A percentile compares a stretch with the other conserved stretches of the same genome.
Conservation (phyloP, 202 grass and related monocot genomes). For the Brachypodium distachyon region DNA sequence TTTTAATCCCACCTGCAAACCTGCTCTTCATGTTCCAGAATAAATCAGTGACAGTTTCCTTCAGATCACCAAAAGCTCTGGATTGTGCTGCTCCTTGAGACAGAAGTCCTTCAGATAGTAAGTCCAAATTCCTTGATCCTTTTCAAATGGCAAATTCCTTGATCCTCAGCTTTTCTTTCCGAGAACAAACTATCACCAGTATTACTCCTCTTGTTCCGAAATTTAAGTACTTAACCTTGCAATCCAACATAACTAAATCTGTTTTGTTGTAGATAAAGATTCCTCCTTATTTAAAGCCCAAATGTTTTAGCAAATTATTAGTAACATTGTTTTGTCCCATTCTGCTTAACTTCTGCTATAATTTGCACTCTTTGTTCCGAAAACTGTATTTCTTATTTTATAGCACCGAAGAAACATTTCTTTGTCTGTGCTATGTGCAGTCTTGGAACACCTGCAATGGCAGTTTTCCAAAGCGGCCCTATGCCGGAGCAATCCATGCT, state of each 20-base stretch:
- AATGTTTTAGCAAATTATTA: not conserved
- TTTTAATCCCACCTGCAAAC: not conserved
- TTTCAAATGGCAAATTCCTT: not conserved
- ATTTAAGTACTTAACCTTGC: not conserved
- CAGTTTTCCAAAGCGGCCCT: constrained; percentile 1
- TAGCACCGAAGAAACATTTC: not conserved
- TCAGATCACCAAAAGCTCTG: not conserved
- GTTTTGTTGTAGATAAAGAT: not conserved
- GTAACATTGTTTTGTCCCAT: not conserved
- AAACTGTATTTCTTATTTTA: not conserved
- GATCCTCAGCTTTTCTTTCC: not conserved
- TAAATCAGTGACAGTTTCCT: not conserved
- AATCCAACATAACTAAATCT: not conserved
- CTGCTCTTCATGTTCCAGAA: not conserved
- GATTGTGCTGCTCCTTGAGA: not conserved
- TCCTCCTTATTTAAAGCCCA: not conserved
- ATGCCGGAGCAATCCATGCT: constrained; percentile 1
- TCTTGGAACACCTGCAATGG: constrained; percentile 14
- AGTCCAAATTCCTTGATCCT: not conserved
- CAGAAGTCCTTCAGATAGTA: not conserved
- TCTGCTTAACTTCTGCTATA: not conserved
- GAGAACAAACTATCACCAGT: not conserved
- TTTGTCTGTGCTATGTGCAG: constrained; percentile 13
- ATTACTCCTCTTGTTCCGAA: not conserved
- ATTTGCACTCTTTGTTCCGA: not conserved